Base-by-base conservation (phyloP, 2,329 filamentous ascomycete genomes). In the Akanthomyces dipterigenus region DNA sequence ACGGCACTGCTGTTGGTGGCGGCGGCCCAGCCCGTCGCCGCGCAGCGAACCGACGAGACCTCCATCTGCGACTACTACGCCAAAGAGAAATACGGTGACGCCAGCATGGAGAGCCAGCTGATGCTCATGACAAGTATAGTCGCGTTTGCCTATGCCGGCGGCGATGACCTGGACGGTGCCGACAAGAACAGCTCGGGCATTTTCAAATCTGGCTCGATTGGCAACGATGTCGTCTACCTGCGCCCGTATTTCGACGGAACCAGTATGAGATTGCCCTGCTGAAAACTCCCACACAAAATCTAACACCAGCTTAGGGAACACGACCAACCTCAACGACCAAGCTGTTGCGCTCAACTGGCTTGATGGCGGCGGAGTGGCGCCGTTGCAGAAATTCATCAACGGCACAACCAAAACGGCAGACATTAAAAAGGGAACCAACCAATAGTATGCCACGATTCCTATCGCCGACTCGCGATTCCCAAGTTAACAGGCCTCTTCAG, bases 41-140 rank as follows among this genome's bases (percentile, higher is more conserved):
- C 57, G 5, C 18, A 7, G 1, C 40, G 57, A 45, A 11, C 46
- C 9, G 40, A 38, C 22, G 34, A 14, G 1, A 40, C 20, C n/a
- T 45, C 24, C 28, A 68, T 72, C 26, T 72, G 71, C 60, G 71
- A 72, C 59, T 72, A 69, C 55, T 72, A 72, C 55, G 68, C 71
- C 3, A 55, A 64, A 5, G 45, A 61, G 12, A 58, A 51, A 5
- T 72, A 65, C 56, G 69, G 69, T 5, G 62, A 60, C 12, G 70
- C 64, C 51, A 69, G 65, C 46, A 65, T 51, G 8, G 64, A 63
- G 1, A 70, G 67, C 14, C 71, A 72, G 49, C 57, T 66, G 31
- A 65, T 61, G 36, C 63, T 72, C 46, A 68, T 72, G 62, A 63
- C 71, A 51, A 63, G 65, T 43, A 71, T 72, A 51, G 63, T 72